A percentile compares a stretch with the other conserved stretches of the same genome.
These are phyloP conservation scores for Neospermospora avenae DNA, from an alignment of 2,329 filamentous ascomycete species.

Conservation along the genomic window DNA sequence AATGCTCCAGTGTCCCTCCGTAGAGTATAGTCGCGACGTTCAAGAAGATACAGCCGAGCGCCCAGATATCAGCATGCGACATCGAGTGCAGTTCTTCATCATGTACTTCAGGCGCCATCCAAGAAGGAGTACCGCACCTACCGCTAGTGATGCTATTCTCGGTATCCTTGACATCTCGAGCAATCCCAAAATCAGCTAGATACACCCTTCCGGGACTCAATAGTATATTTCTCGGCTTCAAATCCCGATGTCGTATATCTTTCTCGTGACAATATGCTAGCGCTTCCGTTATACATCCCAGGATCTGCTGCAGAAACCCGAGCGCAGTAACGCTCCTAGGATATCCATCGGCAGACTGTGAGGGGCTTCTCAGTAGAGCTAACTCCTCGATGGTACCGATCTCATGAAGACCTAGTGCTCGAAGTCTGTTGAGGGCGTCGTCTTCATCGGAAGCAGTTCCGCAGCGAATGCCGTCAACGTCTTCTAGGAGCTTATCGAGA, in stretches of 20 bases:
- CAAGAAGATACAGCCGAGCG: conserved; percentile 45
- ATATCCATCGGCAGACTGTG: conserved; percentile 12
- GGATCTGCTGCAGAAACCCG: conserved; percentile 41
- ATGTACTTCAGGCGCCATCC: conserved; percentile 45
- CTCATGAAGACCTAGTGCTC: conserved; percentile 38
- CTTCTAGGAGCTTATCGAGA: conserved; percentile 41
- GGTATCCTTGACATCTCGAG: conserved; percentile 44
- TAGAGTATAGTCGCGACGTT: conserved; percentile 45
- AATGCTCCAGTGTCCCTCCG: conserved; percentile 39
- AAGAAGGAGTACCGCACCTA: conserved; percentile 40
- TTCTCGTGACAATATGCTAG: conserved; percentile 30
- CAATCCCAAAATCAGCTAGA: conserved; percentile 48
- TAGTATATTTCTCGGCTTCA: conserved; percentile 48
- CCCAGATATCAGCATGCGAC: conserved; percentile 48
- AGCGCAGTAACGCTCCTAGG: conserved; percentile 34
- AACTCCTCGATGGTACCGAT: conserved; percentile 31
- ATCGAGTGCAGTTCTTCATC: conserved; percentile 41
- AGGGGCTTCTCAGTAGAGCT: conserved; percentile 4
- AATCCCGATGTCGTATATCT: conserved; percentile 45
- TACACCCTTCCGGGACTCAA: conserved; percentile 45
- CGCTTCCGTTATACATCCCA: conserved; percentile 42
- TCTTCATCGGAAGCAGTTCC: conserved; percentile 41
- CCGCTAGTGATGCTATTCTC: conserved; percentile 45
- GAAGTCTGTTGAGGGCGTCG: conserved; percentile 37
- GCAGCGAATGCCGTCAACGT: conserved; percentile 41